Conservation (phyloP, 192 early-diverging fungal species). For the Allomyces macrogynus region DNA sequence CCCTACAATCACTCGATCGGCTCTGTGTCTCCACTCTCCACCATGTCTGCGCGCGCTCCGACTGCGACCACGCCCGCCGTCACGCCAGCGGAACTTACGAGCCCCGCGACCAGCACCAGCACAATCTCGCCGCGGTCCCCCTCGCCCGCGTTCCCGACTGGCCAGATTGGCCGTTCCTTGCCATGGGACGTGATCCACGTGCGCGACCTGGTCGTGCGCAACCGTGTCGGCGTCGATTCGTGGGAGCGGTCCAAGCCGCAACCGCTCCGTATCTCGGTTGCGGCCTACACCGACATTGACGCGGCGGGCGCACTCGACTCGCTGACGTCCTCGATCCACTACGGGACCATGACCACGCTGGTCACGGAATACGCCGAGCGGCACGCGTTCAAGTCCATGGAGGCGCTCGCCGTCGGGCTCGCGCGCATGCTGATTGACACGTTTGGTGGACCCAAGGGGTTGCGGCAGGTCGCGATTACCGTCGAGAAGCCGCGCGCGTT, state of each 20-base stretch:
- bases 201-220: conserved; percentile 57
- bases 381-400: conserved; percentile 44
- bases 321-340: conserved; percentile 63
- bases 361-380: conserved; percentile 58
- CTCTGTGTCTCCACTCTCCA: too few species aligned
- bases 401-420: conserved; percentile 47
- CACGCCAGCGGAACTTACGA: too few species aligned
- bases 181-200: conserved; percentile 42
- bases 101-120: too few species aligned
- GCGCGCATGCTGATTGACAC: conserved; percentile 36
- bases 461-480: conserved; percentile 35
- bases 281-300: conserved; percentile 49
- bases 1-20: too few species aligned
- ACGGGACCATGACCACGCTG: conserved; percentile 53
- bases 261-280: conserved; percentile 61
- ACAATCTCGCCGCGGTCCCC: too few species aligned
- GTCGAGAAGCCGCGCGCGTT: conserved; percentile 73
- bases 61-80: too few species aligned
- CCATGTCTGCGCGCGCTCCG: too few species aligned
- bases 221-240: conserved; percentile 71
- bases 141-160: too few species aligned
- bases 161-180: too few species aligned
- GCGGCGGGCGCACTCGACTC: conserved; percentile 59
- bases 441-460: conserved; percentile 25
- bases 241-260: conserved; percentile 82